Base-by-base conservation (phyloP, 192 early-diverging fungal species). In the Podila minutissima region DNA sequence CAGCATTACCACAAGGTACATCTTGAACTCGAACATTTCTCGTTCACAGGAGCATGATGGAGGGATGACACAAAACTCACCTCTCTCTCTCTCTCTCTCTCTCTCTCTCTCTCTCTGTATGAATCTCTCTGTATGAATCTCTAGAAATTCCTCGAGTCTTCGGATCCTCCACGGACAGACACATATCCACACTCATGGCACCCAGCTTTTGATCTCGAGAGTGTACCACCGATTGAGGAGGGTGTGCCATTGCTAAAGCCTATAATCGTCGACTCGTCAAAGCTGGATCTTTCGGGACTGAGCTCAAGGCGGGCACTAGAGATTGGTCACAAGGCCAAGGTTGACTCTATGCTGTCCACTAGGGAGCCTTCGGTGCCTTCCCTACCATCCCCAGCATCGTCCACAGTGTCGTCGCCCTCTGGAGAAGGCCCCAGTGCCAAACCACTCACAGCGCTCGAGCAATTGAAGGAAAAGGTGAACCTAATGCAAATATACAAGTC, bases 161-260 rank as follows among this genome's bases (percentile, higher is more conserved):
- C 71, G 2, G 69, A 35, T 2, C 70, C 77, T 11, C 50, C 66
- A 22, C 48, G 77, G n/a, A 72, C 66, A 29, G 62, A 81, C 49
- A 68, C 70, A 26, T 72, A 59, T 10, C 77, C 77, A 22, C 66
- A 64, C 24, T 26, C 24, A 33, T 81, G 77, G 77, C 77, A 81
- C 48, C 66, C 70, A 15, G 77, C 73, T 26, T 81, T 81, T 73
- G 67, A 81, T 50, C 24, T 81, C 24, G 77, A 81, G 58, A 72
- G 55, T 22, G 77, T 81, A 22, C 9, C 66, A 15, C 35, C 59
- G 26, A 58, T 81, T 48, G 70, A 64, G 20, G 77, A 81, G 48
- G 20, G 60, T 20, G 32, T 81, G 2, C 77, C 77, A 37, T 22
- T 69, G 13, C 48, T 69, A 20, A 68, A 72, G 24, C 66, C 77